phyloP scores from a whole-genome alignment of 164 flowering plant species.

The Echeveria elegans region DNA sequence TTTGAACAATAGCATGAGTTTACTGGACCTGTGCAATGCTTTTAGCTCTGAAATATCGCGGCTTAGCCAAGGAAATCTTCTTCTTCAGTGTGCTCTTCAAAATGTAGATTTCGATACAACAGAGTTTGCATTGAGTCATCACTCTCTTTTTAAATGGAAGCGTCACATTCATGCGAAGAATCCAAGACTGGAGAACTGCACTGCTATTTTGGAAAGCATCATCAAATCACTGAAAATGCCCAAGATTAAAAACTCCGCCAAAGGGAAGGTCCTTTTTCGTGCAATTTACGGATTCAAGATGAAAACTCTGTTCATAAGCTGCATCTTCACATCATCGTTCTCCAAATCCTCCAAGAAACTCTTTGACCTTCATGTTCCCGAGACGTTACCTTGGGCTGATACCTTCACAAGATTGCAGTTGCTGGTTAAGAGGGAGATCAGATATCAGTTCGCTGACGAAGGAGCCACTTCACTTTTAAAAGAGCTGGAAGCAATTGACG shows the following conservation, averaged over 20 bases:
- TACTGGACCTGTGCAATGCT: slow-evolving; percentile 79
- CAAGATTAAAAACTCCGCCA: slow-evolving; percentile 67
- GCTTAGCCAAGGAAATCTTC: slow-evolving; percentile 64
- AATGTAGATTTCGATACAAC: slow-evolving; percentile 30
- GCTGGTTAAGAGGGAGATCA: not conserved
- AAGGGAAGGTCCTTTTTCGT: slow-evolving; percentile 76
- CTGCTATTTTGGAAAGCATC: slow-evolving; percentile 31
- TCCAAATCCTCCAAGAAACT: slow-evolving; percentile 47
- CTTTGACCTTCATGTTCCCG: slow-evolving; percentile 39
- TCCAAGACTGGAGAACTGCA: slow-evolving; percentile 45
- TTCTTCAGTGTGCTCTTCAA: slow-evolving; percentile 54
- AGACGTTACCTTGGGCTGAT: slow-evolving; percentile 45
- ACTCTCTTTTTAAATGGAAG: slow-evolving; percentile 65
- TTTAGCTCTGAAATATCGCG: slow-evolving; percentile 68
- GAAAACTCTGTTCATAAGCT: slow-evolving; percentile 50
- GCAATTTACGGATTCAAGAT: slow-evolving; percentile 88
- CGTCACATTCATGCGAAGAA: slow-evolving; percentile 43
- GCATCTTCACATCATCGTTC: slow-evolving; percentile 54
- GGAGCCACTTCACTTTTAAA: not conserved
- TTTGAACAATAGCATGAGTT: slow-evolving; percentile 68
- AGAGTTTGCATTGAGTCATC: slow-evolving; percentile 28
- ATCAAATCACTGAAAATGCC: slow-evolving; percentile 38
- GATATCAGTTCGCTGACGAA: not conserved
- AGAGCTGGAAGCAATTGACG: not conserved
- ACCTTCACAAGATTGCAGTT: not conserved